Evolutionary conservation across 768 basidiomycete species (phyloP).

Genomic region (Kwoniella sp.): DNA sequence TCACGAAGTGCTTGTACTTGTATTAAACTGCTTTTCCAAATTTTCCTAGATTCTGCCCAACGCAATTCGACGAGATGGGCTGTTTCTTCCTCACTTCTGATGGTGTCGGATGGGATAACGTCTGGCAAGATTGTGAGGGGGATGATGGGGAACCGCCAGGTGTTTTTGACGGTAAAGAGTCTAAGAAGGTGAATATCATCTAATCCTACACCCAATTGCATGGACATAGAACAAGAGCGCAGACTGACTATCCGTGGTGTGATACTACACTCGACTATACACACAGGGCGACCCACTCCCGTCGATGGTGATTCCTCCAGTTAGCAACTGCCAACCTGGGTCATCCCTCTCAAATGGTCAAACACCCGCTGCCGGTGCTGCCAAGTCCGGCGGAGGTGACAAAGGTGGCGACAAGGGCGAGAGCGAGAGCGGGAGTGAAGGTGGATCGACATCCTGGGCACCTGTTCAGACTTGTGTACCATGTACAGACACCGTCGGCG

Average conservation of each 20-base stretch:
- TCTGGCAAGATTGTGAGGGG: conserved; percentile 39
- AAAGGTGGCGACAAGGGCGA: not conserved
- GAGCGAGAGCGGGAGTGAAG: conserved; percentile 2
- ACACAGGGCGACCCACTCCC: conserved; percentile 13
- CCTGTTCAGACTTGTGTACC: conserved; percentile 32
- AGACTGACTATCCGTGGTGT: too few species aligned
- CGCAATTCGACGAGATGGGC: conserved; percentile 39
- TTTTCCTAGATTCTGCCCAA: conserved; percentile 42
- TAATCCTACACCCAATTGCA: too few species aligned
- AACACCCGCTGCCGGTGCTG: conserved; percentile 15
- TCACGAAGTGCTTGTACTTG: not conserved
- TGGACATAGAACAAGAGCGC: too few species aligned
- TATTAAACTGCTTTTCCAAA: not conserved
- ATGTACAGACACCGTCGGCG: conserved; percentile 18
- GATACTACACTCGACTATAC: too few species aligned
- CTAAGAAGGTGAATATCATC: conserved; percentile 24
- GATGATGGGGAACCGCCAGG: conserved; percentile 41
- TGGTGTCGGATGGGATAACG: conserved; percentile 33
- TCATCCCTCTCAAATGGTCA: conserved; percentile 37
- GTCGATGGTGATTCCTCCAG: conserved; percentile 24
- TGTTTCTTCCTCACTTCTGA: conserved; percentile 42
- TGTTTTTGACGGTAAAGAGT: conserved; percentile 33
- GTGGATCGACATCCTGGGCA: conserved; percentile 26
- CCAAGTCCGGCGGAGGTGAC: not conserved
- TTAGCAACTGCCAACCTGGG: conserved; percentile 29